A percentile compares a stretch with the other conserved stretches of the same genome.
phyloP scores from a whole-genome alignment of 345 rosid genomes.

The Gynandropsis gynandra region DNA sequence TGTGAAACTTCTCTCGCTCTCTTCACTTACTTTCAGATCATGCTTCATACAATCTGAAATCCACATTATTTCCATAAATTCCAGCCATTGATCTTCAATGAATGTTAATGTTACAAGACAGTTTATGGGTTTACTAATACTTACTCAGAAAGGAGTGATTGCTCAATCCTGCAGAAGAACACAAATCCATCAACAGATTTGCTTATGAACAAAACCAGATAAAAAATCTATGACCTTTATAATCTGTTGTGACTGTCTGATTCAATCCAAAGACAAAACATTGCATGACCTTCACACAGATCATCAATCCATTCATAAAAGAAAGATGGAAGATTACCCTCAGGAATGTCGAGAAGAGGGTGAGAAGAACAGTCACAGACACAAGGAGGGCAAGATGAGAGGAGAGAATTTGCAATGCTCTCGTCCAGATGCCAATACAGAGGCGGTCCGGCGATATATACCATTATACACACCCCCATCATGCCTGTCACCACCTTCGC shows the following conservation, averaged over 20 bases:
- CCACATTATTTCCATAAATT: neutral
- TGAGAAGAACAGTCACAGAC: conserved; percentile 55
- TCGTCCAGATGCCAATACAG: no score
- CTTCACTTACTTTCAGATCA: conserved; percentile 35
- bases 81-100: no score
- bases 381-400: conserved; percentile 48
- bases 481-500: no score
- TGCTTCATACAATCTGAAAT: conserved; percentile 45
- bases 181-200: conserved; percentile 7
- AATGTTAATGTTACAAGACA: neutral
- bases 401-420: no score
- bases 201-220: no score
- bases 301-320: neutral
- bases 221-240: no score
- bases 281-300: no score
- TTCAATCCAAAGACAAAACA: neutral
- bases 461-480: no score
- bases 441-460: no score
- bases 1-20: conserved; percentile 39
- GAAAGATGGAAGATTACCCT: neutral
- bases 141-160: conserved; percentile 45
- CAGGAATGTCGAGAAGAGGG: no score
- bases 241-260: no score
- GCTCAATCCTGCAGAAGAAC: conserved; percentile 40
- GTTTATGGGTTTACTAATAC: conserved; percentile 7